These are phyloP conservation scores for Umbelopsis sp. DNA, from an alignment of 192 early-diverging fungal genomes.

Conservation along the genomic window DNA sequence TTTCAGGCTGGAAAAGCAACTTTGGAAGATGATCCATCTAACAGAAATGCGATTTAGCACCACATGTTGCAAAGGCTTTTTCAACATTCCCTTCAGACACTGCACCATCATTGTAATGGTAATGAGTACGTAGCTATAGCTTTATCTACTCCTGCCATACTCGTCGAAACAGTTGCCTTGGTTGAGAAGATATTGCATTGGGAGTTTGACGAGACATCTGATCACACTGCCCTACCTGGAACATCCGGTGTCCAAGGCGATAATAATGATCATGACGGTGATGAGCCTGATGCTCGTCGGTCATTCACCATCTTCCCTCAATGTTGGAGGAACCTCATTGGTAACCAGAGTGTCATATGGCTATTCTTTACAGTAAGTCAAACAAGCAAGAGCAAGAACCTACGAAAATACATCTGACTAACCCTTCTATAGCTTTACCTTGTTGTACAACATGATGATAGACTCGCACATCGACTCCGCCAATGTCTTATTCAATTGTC, in stretches of 20 bases:
- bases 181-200: slow-evolving; percentile 55
- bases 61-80: slow-evolving; percentile 32
- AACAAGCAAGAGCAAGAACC: neutral
- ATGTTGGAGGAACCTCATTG: slow-evolving; percentile 54
- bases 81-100: slow-evolving; percentile 47
- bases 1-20: neutral
- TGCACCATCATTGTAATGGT: slow-evolving; percentile 48
- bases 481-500: slow-evolving; percentile 68
- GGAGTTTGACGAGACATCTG: slow-evolving; percentile 50
- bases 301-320: slow-evolving; percentile 41
- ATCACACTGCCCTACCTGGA: slow-evolving; percentile 31
- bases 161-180: slow-evolving; percentile 33
- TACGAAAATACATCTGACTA: neutral
- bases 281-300: slow-evolving; percentile 23
- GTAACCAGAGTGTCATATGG: slow-evolving; percentile 58
- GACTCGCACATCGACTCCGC: slow-evolving; percentile 49
- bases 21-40: neutral
- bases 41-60: neutral
- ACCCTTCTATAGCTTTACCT: slow-evolving; percentile 13
- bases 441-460: slow-evolving; percentile 47
- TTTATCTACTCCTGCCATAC: slow-evolving; percentile 29
- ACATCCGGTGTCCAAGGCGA: slow-evolving; percentile 21
- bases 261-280: slow-evolving; percentile 23
- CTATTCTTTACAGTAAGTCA: slow-evolving; percentile 65
- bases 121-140: slow-evolving; percentile 39